Evolutionary conservation across 306 rosid species (phyloP).

Genomic region (Cicer arietinum): DNA sequence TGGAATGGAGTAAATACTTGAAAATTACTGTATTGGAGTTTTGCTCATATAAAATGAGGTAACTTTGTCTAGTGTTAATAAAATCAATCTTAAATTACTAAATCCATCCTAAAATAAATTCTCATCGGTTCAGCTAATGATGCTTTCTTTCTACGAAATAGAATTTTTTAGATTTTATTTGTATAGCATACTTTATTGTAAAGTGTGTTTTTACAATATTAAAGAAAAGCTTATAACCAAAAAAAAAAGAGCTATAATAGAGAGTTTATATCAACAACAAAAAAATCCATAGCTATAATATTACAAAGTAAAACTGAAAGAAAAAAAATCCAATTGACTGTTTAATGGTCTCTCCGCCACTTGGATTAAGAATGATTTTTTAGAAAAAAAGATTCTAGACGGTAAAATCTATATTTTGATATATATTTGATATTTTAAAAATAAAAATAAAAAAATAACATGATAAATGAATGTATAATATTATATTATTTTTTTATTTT

Average conservation of each 20-base stretch:
- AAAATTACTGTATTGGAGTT: constrained; percentile 9
- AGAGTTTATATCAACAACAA: not conserved
- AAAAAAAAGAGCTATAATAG: not conserved
- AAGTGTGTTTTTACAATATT: not conserved
- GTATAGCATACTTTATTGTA: not conserved
- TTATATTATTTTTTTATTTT: no score
- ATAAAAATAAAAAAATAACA: no score
- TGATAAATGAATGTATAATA: no score
- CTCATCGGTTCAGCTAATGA: not conserved
- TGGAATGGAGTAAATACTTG: not conserved
- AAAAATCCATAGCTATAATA: not conserved
- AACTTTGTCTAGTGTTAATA: not conserved
- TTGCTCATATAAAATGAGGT: not conserved
- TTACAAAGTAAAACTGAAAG: no score
- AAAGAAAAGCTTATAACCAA: not conserved
- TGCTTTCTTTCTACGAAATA: not conserved
- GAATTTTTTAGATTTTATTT: not conserved
- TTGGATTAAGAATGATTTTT: no score
- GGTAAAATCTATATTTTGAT: no score
- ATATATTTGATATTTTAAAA: no score
- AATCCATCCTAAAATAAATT: not conserved
- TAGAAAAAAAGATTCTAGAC: no score
- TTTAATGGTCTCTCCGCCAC: no score
- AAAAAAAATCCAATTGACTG: no score
- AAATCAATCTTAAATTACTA: constrained; percentile 16